phyloP scores from a whole-genome alignment of 2,329 filamentous ascomycete genomes.

The Thermomyces lanuginosus region DNA sequence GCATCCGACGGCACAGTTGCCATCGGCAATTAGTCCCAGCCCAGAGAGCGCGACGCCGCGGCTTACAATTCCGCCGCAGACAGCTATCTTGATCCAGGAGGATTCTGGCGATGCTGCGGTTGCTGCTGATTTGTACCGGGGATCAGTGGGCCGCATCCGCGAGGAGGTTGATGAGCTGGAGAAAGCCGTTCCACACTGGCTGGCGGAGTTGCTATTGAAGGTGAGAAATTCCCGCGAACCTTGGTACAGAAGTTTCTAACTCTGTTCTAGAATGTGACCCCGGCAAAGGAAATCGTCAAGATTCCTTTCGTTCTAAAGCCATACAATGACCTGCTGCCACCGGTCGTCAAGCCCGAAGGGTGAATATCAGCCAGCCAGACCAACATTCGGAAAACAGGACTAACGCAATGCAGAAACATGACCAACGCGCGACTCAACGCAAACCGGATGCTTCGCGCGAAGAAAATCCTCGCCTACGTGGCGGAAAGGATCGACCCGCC shows the following conservation, averaged over 20 bases:
- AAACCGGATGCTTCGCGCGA: conserved; percentile 87
- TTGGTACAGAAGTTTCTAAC: conserved; percentile 5
- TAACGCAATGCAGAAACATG: conserved; percentile 9
- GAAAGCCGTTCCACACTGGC: conserved; percentile 75
- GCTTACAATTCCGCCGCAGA: conserved; percentile 31
- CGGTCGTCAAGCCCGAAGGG: conserved; percentile 56
- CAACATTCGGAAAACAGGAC: conserved; percentile 4
- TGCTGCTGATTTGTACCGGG: conserved; percentile 74
- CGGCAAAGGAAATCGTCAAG: conserved; percentile 82
- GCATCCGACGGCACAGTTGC: conserved; percentile 22
- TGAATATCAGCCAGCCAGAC: conserved; percentile 21
- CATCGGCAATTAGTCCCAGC: conserved; percentile 27
- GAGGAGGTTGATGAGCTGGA: conserved; percentile 70
- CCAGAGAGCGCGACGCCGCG: conserved; percentile 29
- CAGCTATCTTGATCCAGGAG: conserved; percentile 48
- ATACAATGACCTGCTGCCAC: conserved; percentile 56
- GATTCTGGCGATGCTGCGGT: conserved; percentile 46
- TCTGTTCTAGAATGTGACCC: conserved; percentile 50
- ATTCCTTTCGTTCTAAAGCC: conserved; percentile 87
- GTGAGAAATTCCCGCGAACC: conserved; percentile 23
- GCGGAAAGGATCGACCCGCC: conserved; percentile 74
- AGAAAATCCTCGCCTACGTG: conserved; percentile 85
- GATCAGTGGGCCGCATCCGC: conserved; percentile 64
- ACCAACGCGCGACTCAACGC: conserved; percentile 84
- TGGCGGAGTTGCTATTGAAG: conserved; percentile 68